phyloP scores from a whole-genome alignment of 805 yeast species.

The Saccharomycopsis sp. region DNA sequence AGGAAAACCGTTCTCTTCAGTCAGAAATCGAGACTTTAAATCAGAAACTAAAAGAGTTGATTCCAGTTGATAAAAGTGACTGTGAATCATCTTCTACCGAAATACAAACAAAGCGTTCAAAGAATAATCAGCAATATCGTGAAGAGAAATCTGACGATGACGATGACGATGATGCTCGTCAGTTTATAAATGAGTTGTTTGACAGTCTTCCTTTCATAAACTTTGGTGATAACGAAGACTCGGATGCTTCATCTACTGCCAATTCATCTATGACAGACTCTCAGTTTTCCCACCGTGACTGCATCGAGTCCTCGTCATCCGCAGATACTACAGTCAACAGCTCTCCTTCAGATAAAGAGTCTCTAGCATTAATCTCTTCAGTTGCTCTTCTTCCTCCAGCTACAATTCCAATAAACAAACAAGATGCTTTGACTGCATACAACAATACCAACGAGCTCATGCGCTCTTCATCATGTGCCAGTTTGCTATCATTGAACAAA shows the following conservation, averaged over 20 bases:
- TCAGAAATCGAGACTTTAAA: conserved; percentile 5
- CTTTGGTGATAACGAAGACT: background rate
- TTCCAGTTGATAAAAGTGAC: background rate
- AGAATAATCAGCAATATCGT: background rate
- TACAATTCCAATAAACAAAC: background rate
- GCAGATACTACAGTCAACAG: background rate
- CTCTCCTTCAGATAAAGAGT: background rate
- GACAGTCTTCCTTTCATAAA: conserved; percentile 16
- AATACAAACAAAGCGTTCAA: background rate
- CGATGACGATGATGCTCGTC: conserved; percentile 5
- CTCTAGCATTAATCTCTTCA: too few species aligned
- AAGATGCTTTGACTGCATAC: background rate
- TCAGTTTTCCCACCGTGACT: background rate
- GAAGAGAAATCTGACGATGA: background rate
- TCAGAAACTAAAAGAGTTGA: background rate
- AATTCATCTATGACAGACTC: background rate
- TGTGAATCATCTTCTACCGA: background rate
- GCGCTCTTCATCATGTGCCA: conserved; percentile 14
- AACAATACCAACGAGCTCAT: background rate
- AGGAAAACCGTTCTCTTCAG: conserved; percentile 16
- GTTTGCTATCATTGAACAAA: conserved; percentile 18
- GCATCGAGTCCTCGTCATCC: background rate
- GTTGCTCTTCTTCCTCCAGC: background rate
- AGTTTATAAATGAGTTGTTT: conserved; percentile 16
- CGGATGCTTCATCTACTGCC: background rate